Conservation (phyloP, 2,329 filamentous ascomycete genomes). For the Fusarium sulawesiense region DNA sequence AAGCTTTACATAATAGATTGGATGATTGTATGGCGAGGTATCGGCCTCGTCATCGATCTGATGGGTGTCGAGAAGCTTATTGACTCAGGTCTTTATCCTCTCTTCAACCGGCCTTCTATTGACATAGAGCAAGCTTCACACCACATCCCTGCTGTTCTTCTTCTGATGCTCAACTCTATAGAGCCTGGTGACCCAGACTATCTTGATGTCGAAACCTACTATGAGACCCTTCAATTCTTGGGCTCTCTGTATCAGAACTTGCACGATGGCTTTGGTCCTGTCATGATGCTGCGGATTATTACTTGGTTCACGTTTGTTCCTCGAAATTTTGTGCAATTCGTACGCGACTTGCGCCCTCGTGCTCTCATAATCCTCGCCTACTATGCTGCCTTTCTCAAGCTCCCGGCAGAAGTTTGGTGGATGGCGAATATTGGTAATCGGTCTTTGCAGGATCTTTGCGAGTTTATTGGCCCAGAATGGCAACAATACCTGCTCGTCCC, state of each 20-base stretch:
- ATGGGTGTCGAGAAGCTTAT: slow-evolving; percentile 45
- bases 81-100: slow-evolving; percentile 57
- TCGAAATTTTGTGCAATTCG: slow-evolving; percentile 57
- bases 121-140: slow-evolving; percentile 56
- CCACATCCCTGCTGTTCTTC: slow-evolving; percentile 60
- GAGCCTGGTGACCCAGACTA: slow-evolving; percentile 56
- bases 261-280: slow-evolving; percentile 56
- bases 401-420: slow-evolving; percentile 62
- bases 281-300: slow-evolving; percentile 62
- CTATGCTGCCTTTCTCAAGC: slow-evolving; percentile 63
- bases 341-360: slow-evolving; percentile 55
- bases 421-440: slow-evolving; percentile 58
- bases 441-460: slow-evolving; percentile 58
- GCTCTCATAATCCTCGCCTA: slow-evolving; percentile 65
- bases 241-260: slow-evolving; percentile 65
- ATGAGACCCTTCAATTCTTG: slow-evolving; percentile 60
- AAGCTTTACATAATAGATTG: slow-evolving; percentile 66
- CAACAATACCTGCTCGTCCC: slow-evolving; percentile 56
- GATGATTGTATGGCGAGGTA: slow-evolving; percentile 67
- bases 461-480: slow-evolving; percentile 56
- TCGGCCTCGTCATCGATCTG: slow-evolving; percentile 59
- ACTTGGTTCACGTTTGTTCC: slow-evolving; percentile 66
- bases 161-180: slow-evolving; percentile 63
- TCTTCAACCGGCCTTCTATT: slow-evolving; percentile 63
- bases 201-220: slow-evolving; percentile 55